These are phyloP conservation scores for Xerocomus spinulosus DNA, from an alignment of 768 basidiomycete species.

Conservation along the genomic window DNA sequence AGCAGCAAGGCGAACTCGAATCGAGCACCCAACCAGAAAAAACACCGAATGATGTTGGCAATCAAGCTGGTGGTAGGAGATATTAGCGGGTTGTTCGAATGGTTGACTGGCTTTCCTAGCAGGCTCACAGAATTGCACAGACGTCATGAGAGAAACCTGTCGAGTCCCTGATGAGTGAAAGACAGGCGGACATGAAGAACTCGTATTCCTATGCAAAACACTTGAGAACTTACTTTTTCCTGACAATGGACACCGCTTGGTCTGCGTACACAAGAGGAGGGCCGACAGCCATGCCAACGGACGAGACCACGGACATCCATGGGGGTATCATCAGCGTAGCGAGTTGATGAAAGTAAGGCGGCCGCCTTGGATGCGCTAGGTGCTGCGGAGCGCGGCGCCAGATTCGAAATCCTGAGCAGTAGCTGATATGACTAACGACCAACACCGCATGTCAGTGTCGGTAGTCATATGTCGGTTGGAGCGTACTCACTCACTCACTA, in stretches of 20 bases:
- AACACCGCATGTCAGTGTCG: not conserved
- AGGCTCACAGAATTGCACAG: conserved; percentile 70
- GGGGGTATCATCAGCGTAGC: conserved; percentile 35
- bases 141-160: conserved; percentile 85
- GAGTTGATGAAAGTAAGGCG: not conserved
- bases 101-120: not conserved
- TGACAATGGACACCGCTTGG: conserved; percentile 76
- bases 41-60: conserved; percentile 84
- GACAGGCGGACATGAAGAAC: conserved; percentile 3
- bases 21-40: conserved; percentile 82
- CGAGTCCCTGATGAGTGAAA: conserved; percentile 52
- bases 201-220: not conserved
- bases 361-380: not conserved
- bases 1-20: conserved; percentile 76
- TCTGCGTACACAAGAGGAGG: conserved; percentile 84
- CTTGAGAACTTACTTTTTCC: conserved; percentile 51
- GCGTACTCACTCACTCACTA: too few species aligned
- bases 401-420: not conserved
- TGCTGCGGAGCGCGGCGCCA: conserved; percentile 3
- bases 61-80: conserved; percentile 46
- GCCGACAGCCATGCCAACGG: conserved; percentile 79
- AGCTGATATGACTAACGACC: conserved; percentile 7
- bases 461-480: too few species aligned
- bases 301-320: conserved; percentile 68
- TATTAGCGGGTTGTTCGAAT: conserved; percentile 7